phyloP scores from a whole-genome alignment of 2,329 filamentous ascomycete species.

The Harringtonia lauricola region DNA sequence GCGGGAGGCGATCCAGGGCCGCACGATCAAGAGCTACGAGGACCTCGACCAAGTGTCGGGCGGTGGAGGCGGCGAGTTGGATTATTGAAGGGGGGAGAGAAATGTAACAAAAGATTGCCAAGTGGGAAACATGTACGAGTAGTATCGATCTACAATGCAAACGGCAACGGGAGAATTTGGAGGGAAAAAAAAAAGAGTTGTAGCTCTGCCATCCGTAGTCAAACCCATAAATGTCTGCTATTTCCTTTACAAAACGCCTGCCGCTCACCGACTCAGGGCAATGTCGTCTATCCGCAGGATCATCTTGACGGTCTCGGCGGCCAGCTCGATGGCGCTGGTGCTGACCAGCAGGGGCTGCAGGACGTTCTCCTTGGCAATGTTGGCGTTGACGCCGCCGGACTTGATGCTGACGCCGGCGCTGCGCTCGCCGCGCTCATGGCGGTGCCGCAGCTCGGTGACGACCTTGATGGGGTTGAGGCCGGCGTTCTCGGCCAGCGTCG shows the following conservation, averaged over 20 bases:
- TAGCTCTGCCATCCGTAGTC: too few species aligned
- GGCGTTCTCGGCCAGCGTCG: conserved; percentile 92
- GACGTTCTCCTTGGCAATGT: conserved; percentile 95
- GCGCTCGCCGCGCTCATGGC: conserved; percentile 89
- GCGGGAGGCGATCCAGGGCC: conserved; percentile 81
- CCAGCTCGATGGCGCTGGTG: conserved; percentile 94
- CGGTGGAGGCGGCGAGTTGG: conserved; percentile 69
- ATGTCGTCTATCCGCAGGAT: conserved; percentile 59
- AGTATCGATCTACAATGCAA: too few species aligned
- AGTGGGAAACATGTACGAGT: too few species aligned
- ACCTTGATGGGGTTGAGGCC: conserved; percentile 98
- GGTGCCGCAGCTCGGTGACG: conserved; percentile 86
- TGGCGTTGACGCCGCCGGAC: conserved; percentile 90
- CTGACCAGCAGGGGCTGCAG: conserved; percentile 91
- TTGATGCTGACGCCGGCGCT: conserved; percentile 98
- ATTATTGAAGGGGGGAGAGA: too few species aligned
- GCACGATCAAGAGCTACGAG: conserved; percentile 93
- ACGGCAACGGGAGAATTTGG: too few species aligned
- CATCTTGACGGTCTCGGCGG: conserved; percentile 98
- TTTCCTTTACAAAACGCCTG: too few species aligned
- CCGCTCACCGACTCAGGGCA: conserved; percentile 46
- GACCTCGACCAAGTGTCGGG: conserved; percentile 81
- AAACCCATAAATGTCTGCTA: too few species aligned
- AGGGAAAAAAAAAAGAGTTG: too few species aligned
- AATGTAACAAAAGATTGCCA: too few species aligned